Percentiles rank a stretch among this genome's conserved stretches.
Evolutionary conservation across 2,329 filamentous ascomycete genomes (phyloP).

Genomic region (Aureobasidium zeae): DNA sequence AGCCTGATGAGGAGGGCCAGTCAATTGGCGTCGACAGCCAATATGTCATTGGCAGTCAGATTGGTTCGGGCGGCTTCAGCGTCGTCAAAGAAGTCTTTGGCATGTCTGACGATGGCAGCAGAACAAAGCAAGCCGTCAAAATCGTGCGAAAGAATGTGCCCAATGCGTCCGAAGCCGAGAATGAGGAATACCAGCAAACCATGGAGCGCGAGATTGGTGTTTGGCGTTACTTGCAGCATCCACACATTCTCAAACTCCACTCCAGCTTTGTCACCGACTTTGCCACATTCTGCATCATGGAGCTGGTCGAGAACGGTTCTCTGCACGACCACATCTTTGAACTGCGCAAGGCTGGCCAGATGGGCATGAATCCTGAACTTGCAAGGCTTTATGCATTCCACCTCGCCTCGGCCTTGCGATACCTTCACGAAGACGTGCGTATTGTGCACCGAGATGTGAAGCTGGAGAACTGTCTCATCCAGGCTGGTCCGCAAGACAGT

Average conservation of each 20-base stretch:
- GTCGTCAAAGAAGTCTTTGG: slow-evolving; percentile 58
- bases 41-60: slow-evolving; percentile 58
- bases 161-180: slow-evolving; percentile 49
- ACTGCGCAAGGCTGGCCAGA: slow-evolving; percentile 35
- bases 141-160: slow-evolving; percentile 53
- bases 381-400: slow-evolving; percentile 55
- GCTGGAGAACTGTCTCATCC: slow-evolving; percentile 58
- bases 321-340: slow-evolving; percentile 53
- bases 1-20: slow-evolving; percentile 59
- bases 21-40: slow-evolving; percentile 51
- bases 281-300: slow-evolving; percentile 61
- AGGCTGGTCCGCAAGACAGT: slow-evolving; percentile 25
- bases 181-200: slow-evolving; percentile 56
- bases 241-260: slow-evolving; percentile 52
- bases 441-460: slow-evolving; percentile 61
- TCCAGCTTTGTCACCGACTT: slow-evolving; percentile 58
- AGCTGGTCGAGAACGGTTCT: slow-evolving; percentile 53
- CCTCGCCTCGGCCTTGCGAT: slow-evolving; percentile 54
- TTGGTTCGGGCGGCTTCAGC: slow-evolving; percentile 58
- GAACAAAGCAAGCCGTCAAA: slow-evolving; percentile 54
- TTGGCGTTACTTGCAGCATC: slow-evolving; percentile 56
- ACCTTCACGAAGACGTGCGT: slow-evolving; percentile 57
- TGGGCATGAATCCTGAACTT: slow-evolving; percentile 42
- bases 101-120: slow-evolving; percentile 42
- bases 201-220: slow-evolving; percentile 61